phyloP scores from a whole-genome alignment of 305 asterid species.

The Euphrasia arctica region DNA sequence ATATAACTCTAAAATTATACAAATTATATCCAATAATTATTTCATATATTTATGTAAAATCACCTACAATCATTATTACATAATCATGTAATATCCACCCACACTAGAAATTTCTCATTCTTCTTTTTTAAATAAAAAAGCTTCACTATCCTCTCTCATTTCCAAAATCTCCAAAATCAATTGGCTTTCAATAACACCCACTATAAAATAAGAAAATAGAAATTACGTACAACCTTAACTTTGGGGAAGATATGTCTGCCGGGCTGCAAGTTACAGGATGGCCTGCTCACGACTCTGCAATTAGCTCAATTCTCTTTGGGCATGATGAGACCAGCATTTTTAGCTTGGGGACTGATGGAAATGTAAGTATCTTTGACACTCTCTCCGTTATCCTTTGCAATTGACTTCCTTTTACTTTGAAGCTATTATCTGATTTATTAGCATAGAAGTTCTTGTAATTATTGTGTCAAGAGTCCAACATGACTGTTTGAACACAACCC shows the following conservation, averaged over 20 bases:
- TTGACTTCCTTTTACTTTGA: neutral
- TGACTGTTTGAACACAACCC: constrained; percentile 28
- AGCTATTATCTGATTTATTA: too few species aligned
- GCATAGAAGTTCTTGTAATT: neutral
- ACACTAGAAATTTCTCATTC: too few species aligned
- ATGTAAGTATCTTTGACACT: constrained; percentile 48
- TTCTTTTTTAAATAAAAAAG: too few species aligned
- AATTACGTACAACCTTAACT: constrained; percentile 39
- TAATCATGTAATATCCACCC: too few species aligned
- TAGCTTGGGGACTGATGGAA: constrained; percentile 91
- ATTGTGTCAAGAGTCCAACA: constrained; percentile 32
- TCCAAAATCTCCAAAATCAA: too few species aligned
- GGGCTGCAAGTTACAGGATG: constrained; percentile 97
- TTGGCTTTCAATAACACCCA: too few species aligned
- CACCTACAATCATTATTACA: too few species aligned
- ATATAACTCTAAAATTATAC: too few species aligned
- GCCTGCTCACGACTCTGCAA: constrained; percentile 97
- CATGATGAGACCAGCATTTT: constrained; percentile 98
- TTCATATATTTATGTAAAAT: too few species aligned
- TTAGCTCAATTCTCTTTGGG: constrained; percentile 88
- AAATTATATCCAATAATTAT: too few species aligned
- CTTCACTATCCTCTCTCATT: too few species aligned
- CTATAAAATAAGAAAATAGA: neutral
- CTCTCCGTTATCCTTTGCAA: constrained; percentile 27
- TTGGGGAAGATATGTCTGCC: constrained; percentile 81